A percentile compares a stretch with the other conserved stretches of the same genome.
These are phyloP conservation scores for Lipomyces mesembrius DNA, from an alignment of 805 yeast species.

Conservation along the genomic window DNA sequence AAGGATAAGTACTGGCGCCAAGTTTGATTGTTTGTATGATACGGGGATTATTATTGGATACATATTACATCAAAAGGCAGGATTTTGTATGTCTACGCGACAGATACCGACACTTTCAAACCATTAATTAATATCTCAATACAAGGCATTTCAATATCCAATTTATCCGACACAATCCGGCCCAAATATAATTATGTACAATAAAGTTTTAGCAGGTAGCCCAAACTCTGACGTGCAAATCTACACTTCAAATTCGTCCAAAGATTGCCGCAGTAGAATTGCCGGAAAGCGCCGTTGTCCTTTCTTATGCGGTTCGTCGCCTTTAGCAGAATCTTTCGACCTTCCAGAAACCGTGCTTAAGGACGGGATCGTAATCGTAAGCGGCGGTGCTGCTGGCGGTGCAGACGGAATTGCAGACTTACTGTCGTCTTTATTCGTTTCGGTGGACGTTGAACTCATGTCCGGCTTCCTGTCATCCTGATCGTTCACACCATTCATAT, in stretches of 20 bases:
- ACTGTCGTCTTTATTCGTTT: background rate
- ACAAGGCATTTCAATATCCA: constrained; percentile 4
- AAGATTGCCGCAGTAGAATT: constrained; percentile 13
- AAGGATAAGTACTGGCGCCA: constrained; percentile 8
- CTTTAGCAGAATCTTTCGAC: constrained; percentile 9
- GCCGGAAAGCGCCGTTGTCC: constrained; percentile 27
- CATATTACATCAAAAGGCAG: background rate
- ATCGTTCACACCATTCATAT: constrained; percentile 7
- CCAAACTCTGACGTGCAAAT: background rate
- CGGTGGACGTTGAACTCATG: background rate
- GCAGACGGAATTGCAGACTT: constrained; percentile 4
- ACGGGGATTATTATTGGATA: constrained; percentile 3
- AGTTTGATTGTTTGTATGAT: constrained; percentile 1
- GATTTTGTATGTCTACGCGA: constrained; percentile 3
- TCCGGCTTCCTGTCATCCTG: background rate
- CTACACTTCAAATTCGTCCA: constrained; percentile 20
- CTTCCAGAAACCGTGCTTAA: constrained; percentile 4
- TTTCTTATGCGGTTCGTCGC: constrained; percentile 8
- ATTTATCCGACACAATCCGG: background rate
- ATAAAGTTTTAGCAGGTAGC: background rate
- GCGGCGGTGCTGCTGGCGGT: constrained; percentile 34
- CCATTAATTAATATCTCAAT: constrained; percentile 1
- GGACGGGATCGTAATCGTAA: constrained; percentile 35
- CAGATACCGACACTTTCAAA: constrained; percentile 1
- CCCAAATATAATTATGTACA: background rate